phyloP scores from a whole-genome alignment of 106 monocot genomes.

The Dioscorea alata region DNA sequence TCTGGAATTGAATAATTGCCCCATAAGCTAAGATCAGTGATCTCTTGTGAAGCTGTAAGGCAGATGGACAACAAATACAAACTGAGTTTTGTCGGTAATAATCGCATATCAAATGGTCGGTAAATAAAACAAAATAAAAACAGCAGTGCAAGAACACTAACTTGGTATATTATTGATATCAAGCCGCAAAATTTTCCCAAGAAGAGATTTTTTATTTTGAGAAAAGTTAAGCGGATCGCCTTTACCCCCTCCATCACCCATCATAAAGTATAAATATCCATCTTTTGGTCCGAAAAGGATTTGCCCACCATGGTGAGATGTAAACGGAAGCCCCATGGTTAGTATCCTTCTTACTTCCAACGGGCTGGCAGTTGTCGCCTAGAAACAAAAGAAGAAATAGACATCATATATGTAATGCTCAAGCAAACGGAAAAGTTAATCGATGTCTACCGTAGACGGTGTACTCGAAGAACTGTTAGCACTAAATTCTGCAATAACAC shows the following conservation, averaged over 20 bases:
- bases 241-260: conserved; percentile 72
- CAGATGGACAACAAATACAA: not conserved
- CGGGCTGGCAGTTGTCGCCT: conserved; percentile 63
- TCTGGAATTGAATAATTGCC: conserved; percentile 91
- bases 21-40: conserved; percentile 60
- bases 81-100: not conserved
- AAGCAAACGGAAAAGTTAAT: not conserved
- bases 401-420: not conserved
- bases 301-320: conserved; percentile 74
- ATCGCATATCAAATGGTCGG: too few relatives aligned
- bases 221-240: conserved; percentile 79
- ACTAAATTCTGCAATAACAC: conserved; percentile 71
- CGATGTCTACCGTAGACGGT: conserved; percentile 52
- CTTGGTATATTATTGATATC: conserved; percentile 72
- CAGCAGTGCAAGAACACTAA: conserved; percentile 18
- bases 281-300: conserved; percentile 87
- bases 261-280: conserved; percentile 92
- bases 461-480: conserved; percentile 50
- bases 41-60: conserved; percentile 38
- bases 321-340: conserved; percentile 78
- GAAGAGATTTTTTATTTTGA: conserved; percentile 79
- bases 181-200: conserved; percentile 87
- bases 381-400: conserved; percentile 7
- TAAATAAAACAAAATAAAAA: too few relatives aligned
- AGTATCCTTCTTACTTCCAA: conserved; percentile 81